A percentile compares a stretch with the other conserved stretches of the same genome.
These are phyloP conservation scores for Apiospora saccharicola DNA, from an alignment of 2,329 filamentous ascomycete species.

Conservation along the genomic window DNA sequence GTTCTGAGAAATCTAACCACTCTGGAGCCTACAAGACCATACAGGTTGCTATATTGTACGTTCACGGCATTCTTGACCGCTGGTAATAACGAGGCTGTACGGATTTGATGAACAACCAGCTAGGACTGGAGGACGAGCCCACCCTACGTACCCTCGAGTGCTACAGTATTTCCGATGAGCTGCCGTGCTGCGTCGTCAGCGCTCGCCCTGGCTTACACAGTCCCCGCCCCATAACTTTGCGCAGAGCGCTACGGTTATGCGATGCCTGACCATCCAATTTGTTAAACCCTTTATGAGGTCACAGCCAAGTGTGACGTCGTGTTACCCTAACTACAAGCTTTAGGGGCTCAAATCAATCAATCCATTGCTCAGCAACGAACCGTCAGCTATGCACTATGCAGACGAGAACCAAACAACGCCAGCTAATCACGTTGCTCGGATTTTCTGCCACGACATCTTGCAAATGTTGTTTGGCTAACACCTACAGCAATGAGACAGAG, in stretches of 20 bases:
- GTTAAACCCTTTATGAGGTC: not conserved
- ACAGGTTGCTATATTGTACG: not conserved
- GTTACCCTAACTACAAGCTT: slow-evolving; percentile 5
- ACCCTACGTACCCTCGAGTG: not conserved
- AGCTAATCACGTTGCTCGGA: not conserved
- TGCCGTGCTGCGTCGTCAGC: not conserved
- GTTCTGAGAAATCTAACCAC: not conserved
- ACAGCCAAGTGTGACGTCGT: not conserved
- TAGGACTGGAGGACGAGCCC: not conserved
- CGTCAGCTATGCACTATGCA: not conserved
- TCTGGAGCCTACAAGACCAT: not conserved
- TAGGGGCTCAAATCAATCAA: not conserved
- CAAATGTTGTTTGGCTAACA: not conserved
- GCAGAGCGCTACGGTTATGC: not conserved
- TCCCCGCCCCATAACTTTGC: not conserved
- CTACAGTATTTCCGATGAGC: not conserved
- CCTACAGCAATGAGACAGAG: not conserved
- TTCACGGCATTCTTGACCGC: not conserved
- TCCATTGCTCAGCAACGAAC: not conserved
- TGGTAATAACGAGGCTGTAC: not conserved
- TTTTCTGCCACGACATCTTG: not conserved
- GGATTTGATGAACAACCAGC: not conserved
- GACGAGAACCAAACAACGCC: not conserved
- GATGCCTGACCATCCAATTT: not conserved
- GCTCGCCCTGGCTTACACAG: not conserved